Evolutionary conservation across 108 stramenopile genomes (phyloP), one percentile per base, ranked within the genome.

Genomic region (Cylindrotheca closterium): DNA sequence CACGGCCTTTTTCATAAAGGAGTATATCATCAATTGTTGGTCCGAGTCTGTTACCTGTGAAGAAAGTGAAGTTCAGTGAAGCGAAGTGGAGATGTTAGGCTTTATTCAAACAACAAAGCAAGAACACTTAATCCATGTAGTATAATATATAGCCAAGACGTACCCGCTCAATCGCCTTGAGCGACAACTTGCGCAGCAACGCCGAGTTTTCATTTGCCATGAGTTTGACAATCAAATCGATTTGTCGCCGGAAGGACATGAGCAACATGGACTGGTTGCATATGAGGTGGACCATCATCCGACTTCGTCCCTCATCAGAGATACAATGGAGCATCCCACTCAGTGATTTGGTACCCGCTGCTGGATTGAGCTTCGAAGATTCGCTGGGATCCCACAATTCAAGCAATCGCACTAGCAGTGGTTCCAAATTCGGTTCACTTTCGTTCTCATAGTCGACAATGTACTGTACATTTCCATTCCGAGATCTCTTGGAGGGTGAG

Each of bases 161-260:
- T 66, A 74, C 73, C 68, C 71, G 74, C 55, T 81, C 79, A 42
- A 94, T 75, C 24, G 93, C 84, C 74, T 92, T 96, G 53, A 96
- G 62, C 50, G 92, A 71, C 1, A 92, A 76, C 77, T 91, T 93
- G 24, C 94, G 86, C 26, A 96, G 60, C 23, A 79, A 71, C 19
- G 76, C 73, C 30, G 65, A 69, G 23, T 68, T 47, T 19, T 59
- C 29, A 66, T 84, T 82, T 5, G 62, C 81, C 89, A 93, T 90
- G 21, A 96, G 74, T 23, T 73, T 53, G 58, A 96, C 58, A 61
- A 96, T 68, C 7, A 91, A 71, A 24, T 78, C 81, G 30, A 96
- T 51, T 34, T 88, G 79, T 58, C 74, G 70, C 23, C 77, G 75
- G 63, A 91, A 88, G 7, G 78, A 84, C 23, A 48, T 50, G 2